Evolutionary conservation across 1,284 basidiomycete species (phyloP).

Genomic region (Golubevia pallescens): DNA sequence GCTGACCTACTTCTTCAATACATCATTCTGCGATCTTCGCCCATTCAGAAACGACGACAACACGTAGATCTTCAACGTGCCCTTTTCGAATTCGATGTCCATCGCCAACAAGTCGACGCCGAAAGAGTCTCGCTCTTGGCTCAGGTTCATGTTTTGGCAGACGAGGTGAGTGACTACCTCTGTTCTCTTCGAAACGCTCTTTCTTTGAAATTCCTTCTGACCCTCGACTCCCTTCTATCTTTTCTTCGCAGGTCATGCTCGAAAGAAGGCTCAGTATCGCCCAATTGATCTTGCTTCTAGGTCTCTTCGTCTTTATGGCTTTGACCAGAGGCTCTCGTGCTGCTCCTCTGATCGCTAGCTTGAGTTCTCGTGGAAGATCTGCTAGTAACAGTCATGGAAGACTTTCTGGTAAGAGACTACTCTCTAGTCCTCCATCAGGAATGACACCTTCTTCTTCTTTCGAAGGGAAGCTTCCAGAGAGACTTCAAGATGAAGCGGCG

Average conservation of each 20-base stretch:
- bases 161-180: constrained; percentile 74
- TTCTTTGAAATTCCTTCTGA: neutral
- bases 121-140: constrained; percentile 74
- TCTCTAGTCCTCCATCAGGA: no score
- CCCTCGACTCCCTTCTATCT: constrained; percentile 3
- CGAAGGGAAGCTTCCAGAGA: no score
- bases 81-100: constrained; percentile 75
- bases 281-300: constrained; percentile 78
- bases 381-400: no score
- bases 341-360: constrained; percentile 22
- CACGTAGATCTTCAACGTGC: constrained; percentile 73
- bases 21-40: constrained; percentile 64
- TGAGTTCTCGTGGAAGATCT: no score
- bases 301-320: constrained; percentile 80
- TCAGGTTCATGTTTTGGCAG: constrained; percentile 74
- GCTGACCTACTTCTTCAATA: constrained; percentile 32
- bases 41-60: constrained; percentile 72
- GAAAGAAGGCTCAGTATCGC: constrained; percentile 84
- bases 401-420: no score
- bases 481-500: no score
- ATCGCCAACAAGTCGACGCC: constrained; percentile 73
- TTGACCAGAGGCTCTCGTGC: constrained; percentile 77
- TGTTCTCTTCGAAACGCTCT: no score
- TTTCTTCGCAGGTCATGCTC: constrained; percentile 71
- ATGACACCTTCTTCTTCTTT: no score